Evolutionary conservation across 495 filamentous ascomycete species (phyloP).

Genomic region (Aspergillus panamensis): DNA sequence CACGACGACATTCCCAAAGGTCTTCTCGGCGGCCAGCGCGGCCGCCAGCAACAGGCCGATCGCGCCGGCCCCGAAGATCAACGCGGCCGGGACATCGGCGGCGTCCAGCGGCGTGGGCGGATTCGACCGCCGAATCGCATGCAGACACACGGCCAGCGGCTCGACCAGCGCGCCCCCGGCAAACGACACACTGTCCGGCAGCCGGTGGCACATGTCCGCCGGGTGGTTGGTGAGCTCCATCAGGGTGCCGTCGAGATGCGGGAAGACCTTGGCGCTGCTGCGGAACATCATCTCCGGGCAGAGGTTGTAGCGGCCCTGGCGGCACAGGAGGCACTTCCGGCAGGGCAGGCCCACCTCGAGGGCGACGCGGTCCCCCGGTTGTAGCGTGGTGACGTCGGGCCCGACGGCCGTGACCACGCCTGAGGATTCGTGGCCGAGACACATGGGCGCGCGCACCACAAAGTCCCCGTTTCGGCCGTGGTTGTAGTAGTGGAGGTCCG

Average conservation of each 20-base stretch:
- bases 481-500: conserved; percentile 81
- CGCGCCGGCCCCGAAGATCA: conserved; percentile 79
- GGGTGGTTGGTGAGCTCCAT: conserved; percentile 78
- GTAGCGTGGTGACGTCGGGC: conserved; percentile 35
- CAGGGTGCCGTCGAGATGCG: conserved; percentile 79
- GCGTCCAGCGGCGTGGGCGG: conserved; percentile 42
- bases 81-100: conserved; percentile 47
- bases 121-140: conserved; percentile 61
- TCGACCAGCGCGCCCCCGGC: conserved; percentile 74
- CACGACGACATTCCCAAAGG: conserved; percentile 70
- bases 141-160: conserved; percentile 75
- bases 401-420: conserved; percentile 66
- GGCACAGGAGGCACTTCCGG: conserved; percentile 61
- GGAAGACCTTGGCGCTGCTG: conserved; percentile 71
- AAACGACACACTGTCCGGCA: conserved; percentile 60
- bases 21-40: conserved; percentile 55
- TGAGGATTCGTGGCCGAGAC: conserved; percentile 75
- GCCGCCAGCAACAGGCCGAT: conserved; percentile 72
- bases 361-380: conserved; percentile 69
- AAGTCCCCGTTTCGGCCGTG: conserved; percentile 84
- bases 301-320: conserved; percentile 75
- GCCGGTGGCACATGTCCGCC: conserved; percentile 49
- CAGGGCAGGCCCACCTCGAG: conserved; percentile 85
- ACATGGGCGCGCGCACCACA: conserved; percentile 66
- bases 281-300: conserved; percentile 76